A percentile compares a stretch with the other conserved stretches of the same genome.
phyloP scores from a whole-genome alignment of 768 basidiomycete species.

The Leccinum fibrillosum region DNA sequence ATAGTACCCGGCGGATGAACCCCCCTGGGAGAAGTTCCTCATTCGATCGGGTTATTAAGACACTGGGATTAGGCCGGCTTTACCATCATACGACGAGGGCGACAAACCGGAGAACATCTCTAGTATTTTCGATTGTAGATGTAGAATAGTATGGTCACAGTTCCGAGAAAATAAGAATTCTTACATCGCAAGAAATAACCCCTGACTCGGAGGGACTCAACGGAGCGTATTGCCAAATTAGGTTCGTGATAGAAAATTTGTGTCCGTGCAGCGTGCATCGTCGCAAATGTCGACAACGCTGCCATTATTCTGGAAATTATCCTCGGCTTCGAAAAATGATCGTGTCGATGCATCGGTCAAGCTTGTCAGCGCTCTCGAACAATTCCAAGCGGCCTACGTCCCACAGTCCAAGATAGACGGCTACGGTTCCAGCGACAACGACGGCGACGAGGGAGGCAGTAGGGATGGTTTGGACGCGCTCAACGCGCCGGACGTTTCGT shows the following conservation, averaged over 20 bases:
- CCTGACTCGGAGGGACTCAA: not conserved
- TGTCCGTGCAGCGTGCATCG: not conserved
- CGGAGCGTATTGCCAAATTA: not conserved
- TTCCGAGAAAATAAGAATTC: too few relatives aligned
- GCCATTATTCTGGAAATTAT: conserved; percentile 92
- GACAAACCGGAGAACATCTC: too few relatives aligned
- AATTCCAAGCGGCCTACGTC: conserved; percentile 71
- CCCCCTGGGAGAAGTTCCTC: too few relatives aligned
- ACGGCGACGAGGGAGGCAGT: conserved; percentile 24
- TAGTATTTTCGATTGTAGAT: too few relatives aligned
- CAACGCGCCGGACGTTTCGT: conserved; percentile 90
- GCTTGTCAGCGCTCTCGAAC: conserved; percentile 75
- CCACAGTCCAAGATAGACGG: conserved; percentile 42
- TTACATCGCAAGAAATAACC: too few relatives aligned
- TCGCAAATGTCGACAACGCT: conserved; percentile 78
- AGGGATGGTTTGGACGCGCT: conserved; percentile 54
- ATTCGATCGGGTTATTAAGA: too few relatives aligned
- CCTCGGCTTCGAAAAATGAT: conserved; percentile 74
- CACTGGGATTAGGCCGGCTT: too few relatives aligned
- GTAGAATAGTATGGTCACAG: too few relatives aligned
- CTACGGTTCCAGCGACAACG: conserved; percentile 29
- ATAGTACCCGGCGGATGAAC: too few relatives aligned
- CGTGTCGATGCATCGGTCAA: conserved; percentile 84
- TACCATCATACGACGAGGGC: too few relatives aligned
- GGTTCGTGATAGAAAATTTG: conserved; percentile 9